Percentiles rank a stretch among this genome's conserved stretches.
These are phyloP conservation scores for Marasmius fiardii DNA, from an alignment of 1,284 basidiomycete species.

Conservation along the genomic window DNA sequence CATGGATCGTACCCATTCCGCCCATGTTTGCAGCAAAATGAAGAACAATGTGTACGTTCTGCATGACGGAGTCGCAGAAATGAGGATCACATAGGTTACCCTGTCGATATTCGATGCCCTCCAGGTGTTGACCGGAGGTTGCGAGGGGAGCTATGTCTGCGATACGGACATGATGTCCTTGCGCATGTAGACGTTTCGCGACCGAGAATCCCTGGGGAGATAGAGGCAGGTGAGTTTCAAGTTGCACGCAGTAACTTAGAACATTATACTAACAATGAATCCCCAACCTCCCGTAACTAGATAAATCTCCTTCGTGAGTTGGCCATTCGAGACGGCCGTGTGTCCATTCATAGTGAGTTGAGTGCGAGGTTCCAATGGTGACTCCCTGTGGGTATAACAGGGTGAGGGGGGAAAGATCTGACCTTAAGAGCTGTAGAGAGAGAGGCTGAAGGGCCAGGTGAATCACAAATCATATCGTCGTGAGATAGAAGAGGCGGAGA, in stretches of 20 bases:
- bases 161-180: constrained; percentile 37
- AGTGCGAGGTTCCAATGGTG: too few relatives aligned
- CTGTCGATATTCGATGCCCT: constrained; percentile 33
- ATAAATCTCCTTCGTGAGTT: constrained; percentile 10
- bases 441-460: too few relatives aligned
- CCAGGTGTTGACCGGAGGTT: constrained; percentile 28
- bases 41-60: constrained; percentile 39
- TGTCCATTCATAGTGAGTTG: too few relatives aligned
- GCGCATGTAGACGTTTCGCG: constrained; percentile 31
- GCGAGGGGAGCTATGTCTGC: constrained; percentile 34
- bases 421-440: too few relatives aligned
- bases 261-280: constrained; percentile 52
- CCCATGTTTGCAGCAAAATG: constrained; percentile 62
- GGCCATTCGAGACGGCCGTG: not conserved
- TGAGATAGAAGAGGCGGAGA: too few relatives aligned
- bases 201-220: constrained; percentile 47
- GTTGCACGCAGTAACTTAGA: too few relatives aligned
- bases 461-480: too few relatives aligned
- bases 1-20: constrained; percentile 59
- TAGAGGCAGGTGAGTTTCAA: too few relatives aligned
- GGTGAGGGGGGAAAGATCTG: too few relatives aligned
- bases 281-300: constrained; percentile 55
- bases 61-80: constrained; percentile 35
- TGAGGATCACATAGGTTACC: constrained; percentile 45
- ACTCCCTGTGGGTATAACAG: too few relatives aligned